These are phyloP conservation scores for Phytophthora cactorum DNA, from an alignment of 352 stramenopile species.

Conservation along the genomic window DNA sequence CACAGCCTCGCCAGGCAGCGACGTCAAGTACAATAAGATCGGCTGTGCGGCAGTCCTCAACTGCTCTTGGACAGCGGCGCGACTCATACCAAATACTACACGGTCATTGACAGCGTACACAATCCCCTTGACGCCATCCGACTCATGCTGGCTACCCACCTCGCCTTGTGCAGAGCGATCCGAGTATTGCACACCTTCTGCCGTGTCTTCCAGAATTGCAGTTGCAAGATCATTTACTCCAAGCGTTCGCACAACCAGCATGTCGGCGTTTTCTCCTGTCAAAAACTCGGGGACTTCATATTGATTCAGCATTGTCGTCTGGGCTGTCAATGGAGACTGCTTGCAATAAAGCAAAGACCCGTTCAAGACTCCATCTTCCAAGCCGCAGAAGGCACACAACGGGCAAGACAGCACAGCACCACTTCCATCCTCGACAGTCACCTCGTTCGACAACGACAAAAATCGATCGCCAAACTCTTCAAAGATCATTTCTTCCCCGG, in stretches of 20 bases:
- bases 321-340: constrained; percentile 55
- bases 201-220: constrained; percentile 37
- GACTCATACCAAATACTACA: constrained; percentile 53
- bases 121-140: constrained; percentile 22
- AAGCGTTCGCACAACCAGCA: constrained; percentile 34
- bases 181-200: constrained; percentile 45
- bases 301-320: constrained; percentile 47
- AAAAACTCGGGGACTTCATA: constrained; percentile 64
- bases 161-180: constrained; percentile 21
- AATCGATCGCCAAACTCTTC: constrained; percentile 68
- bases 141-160: constrained; percentile 1
- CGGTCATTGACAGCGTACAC: constrained; percentile 67
- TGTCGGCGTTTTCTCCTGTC: constrained; percentile 22
- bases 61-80: constrained; percentile 42
- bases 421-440: background rate
- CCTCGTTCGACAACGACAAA: constrained; percentile 17
- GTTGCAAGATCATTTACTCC: constrained; percentile 33
- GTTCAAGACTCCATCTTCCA: constrained; percentile 76
- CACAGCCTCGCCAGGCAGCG: constrained; percentile 56
- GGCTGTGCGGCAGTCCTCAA: constrained; percentile 43
- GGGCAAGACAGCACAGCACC: constrained; percentile 5
- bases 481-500: constrained; percentile 53
- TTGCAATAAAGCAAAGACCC: constrained; percentile 54
- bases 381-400: constrained; percentile 58
- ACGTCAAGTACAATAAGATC: constrained; percentile 51